A percentile compares a stretch with the other conserved stretches of the same genome.
phyloP scores from a whole-genome alignment of 1,284 basidiomycete genomes.

The Malassezia yamatoensis region DNA sequence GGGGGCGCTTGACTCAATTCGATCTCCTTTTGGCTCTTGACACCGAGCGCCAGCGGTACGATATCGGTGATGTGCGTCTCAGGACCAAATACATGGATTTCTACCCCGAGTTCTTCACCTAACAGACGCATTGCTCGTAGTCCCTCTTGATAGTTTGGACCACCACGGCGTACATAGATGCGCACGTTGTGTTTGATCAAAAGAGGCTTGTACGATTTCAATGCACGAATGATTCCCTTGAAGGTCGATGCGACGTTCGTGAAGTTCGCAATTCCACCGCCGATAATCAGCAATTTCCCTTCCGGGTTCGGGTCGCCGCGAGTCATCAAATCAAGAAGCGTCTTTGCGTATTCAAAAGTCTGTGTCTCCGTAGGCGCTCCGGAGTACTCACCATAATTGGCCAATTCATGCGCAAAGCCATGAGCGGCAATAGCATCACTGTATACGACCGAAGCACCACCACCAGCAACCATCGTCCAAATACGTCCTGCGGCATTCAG shows the following conservation, averaged over 20 bases:
- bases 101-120: slow-evolving; percentile 91
- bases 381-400: slow-evolving; percentile 99
- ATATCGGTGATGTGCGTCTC: slow-evolving; percentile 98
- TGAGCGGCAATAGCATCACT: slow-evolving; percentile 94
- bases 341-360: slow-evolving; percentile 99
- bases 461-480: slow-evolving; percentile 99
- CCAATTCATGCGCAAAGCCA: slow-evolving; percentile 90
- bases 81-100: slow-evolving; percentile 89
- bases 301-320: slow-evolving; percentile 52
- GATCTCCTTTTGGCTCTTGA: slow-evolving; percentile 50
- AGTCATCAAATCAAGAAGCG: slow-evolving; percentile 93
- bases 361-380: slow-evolving; percentile 96
- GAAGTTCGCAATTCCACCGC: slow-evolving; percentile 99
- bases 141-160: slow-evolving; percentile 99
- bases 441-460: slow-evolving; percentile 62
- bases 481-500: slow-evolving; percentile 87
- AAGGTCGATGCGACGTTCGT: slow-evolving; percentile 98
- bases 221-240: slow-evolving; percentile 96
- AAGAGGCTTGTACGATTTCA: slow-evolving; percentile 73
- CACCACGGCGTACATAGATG: slow-evolving; percentile 84
- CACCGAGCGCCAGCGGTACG: slow-evolving; percentile 87
- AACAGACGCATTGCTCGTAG: slow-evolving; percentile 97
- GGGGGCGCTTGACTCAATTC: slow-evolving; percentile 49
- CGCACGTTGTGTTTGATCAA: slow-evolving; percentile 41
- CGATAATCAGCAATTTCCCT: slow-evolving; percentile 98